Evolutionary conservation across 176 grass and related monocot genomes (phyloP), one percentile per base, ranked within the genome.

Genomic region (Bothriochloa decipiens): DNA sequence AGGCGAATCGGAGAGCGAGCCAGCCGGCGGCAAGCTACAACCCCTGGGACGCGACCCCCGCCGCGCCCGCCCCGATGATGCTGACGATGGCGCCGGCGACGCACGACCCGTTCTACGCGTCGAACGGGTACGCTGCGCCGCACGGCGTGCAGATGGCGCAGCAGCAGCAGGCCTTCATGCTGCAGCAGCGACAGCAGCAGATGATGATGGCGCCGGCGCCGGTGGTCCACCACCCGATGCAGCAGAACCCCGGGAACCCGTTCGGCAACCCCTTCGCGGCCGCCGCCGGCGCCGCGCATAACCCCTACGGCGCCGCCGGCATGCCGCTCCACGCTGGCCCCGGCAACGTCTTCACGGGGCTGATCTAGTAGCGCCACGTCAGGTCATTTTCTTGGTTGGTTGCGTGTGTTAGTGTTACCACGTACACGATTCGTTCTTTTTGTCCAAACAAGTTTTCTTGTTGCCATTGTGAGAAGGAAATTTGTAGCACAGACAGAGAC

Each of bases 141-240:
- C 91, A 96, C 69, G 43, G 77, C 15, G 90, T 96, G 47, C 97
- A 99, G 87, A 94, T 96, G 90, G 91, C 93, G 12, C 97, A 99
- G 85, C 96, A 99, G 84, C 93, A 99, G 69, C 93, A 99, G 39
- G 88, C 93, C 65, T 92, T 96, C 91, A 87, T 99, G 79, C 70
- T 96, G 6, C 93, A 92, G 82, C 96, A 95, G 89, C 93, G 94
- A 70, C 90, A 90, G 82, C 95, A 98, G 90, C 93, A 96, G 81
- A 16, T 16, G 47, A 52, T 58, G 53, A 92, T 92, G 95, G 79
- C 46, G 3, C 26, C 66, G 22, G 22, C 46, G 0, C 49, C 65
- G 11, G 22, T 49, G 17, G 28, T 67, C 6, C 64, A 90, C 1
- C 41, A 68, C 23, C 64, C 46, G 52, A 67, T 82, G 80, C 80